Percentiles rank a stretch among this genome's conserved stretches.
These are phyloP conservation scores for Ceraceosorus bombacis DNA, from an alignment of 1,284 basidiomycete species.

Conservation along the genomic window DNA sequence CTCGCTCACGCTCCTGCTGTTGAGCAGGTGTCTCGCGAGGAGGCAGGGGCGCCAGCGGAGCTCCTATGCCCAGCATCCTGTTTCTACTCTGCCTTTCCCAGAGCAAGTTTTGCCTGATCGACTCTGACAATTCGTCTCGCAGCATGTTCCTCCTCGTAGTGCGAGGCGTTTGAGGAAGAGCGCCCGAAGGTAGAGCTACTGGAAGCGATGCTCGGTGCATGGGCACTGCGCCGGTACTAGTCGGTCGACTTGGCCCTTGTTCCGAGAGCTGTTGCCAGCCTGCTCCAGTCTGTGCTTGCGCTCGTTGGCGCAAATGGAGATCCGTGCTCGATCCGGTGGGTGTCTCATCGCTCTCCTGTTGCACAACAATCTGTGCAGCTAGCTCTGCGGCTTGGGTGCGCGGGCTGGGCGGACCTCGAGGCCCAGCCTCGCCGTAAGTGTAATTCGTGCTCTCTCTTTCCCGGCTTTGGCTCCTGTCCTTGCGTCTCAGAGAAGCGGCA, in stretches of 20 bases:
- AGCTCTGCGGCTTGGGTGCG: not conserved
- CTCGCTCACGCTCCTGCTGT: not conserved
- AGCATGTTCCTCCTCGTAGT: conserved; percentile 78
- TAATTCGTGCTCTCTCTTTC: too few species aligned
- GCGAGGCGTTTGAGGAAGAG: conserved; percentile 68
- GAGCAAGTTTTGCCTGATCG: conserved; percentile 68
- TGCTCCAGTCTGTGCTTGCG: too few species aligned
- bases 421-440: not conserved
- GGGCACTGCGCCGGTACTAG: conserved; percentile 18
- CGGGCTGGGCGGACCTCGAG: not conserved
- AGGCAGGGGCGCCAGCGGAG: conserved; percentile 11
- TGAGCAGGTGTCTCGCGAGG: conserved; percentile 6
- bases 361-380: not conserved
- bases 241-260: conserved; percentile 9
- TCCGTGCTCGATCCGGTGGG: not conserved
- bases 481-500: not conserved
- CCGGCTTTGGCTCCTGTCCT: too few species aligned
- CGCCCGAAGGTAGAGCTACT: conserved; percentile 56
- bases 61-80: conserved; percentile 42
- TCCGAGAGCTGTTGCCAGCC: conserved; percentile 9
- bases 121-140: conserved; percentile 74
- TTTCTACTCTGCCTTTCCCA: conserved; percentile 62
- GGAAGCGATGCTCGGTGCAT: conserved; percentile 20
- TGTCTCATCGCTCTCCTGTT: not conserved
- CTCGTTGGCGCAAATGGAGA: too few species aligned